Base-by-base conservation (phyloP, 176 grass and related monocot species). In the Triticum timopheevii region DNA sequence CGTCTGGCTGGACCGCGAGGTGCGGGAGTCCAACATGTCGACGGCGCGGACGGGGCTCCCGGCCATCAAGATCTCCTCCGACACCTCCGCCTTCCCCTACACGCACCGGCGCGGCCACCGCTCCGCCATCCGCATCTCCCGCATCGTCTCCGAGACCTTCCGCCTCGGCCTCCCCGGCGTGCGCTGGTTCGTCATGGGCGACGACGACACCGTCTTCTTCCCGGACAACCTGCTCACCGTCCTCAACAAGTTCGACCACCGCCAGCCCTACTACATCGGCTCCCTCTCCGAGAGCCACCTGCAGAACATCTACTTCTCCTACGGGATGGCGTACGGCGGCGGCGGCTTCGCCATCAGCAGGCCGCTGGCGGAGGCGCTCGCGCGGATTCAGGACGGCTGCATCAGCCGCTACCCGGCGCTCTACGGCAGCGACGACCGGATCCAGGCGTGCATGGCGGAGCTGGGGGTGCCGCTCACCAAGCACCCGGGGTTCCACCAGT, bases 361-460 rank as follows among this genome's bases (percentile, higher is more conserved):
- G 3, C 87, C 97, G 3, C 94, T 99, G 4, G 97, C 94, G 2
- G 80, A 87, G 86, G 90, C 93, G 33, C 89, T 99, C 25, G 61
- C 92, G 3, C 40, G 84, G 49, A 88, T 99, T 71, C 97, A 99
- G 89, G 97, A 99, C 67, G 88, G 94, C 0, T 99, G 97, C 92
- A 76, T 99, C 52, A 81, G 72, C 52, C 90, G 97, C 2, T 99
- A 99, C 89, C 94, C 97, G 15, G 87, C 90, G 16, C 89, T 99
- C 15, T 99, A 99, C 79, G 97, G 97, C 30, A 96, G 94, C 35
- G 97, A 99, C 73, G 97, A 99, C 84, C 88, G 97, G 36, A 99
- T 99, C 88, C 94, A 99, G 42, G 97, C 97, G 19, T 99, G 97
- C 94, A 99, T 99, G 97, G 94, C 97, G 20, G 97, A 99, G 80